These are phyloP conservation scores for Clitoria ternatea DNA, from an alignment of 306 rosid species.

Conservation along the genomic window DNA sequence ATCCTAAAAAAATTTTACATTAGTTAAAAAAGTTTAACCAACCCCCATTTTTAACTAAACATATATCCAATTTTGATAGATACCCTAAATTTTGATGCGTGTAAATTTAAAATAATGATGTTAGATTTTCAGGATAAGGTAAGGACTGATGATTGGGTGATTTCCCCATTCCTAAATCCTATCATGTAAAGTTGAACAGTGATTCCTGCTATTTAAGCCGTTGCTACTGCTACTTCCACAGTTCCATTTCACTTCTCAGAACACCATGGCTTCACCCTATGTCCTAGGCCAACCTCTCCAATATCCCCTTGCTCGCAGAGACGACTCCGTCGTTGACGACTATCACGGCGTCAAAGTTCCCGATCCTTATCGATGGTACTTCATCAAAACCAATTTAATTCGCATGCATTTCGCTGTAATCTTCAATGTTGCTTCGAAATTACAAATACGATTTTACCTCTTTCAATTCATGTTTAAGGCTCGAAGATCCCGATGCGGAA, in stretches of 20 bases:
- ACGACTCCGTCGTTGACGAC: slow-evolving; percentile 70
- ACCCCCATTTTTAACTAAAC: no score
- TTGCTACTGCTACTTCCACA: not conserved
- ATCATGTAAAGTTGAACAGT: no score
- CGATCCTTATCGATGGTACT: slow-evolving; percentile 90
- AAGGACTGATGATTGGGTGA: no score
- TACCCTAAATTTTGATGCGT: no score
- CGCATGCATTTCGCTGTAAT: not conserved
- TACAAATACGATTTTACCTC: no score
- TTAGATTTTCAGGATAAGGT: no score
- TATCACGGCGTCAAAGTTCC: slow-evolving; percentile 69
- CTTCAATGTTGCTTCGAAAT: no score
- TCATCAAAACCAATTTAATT: not conserved
- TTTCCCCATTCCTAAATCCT: no score
- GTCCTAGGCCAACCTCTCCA: slow-evolving; percentile 35
- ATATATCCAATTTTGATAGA: no score
- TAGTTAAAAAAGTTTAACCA: no score
- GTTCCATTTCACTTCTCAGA: not conserved
- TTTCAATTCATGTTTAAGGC: slow-evolving; percentile 45
- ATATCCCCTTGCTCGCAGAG: slow-evolving; percentile 70
- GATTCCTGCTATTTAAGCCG: not conserved
- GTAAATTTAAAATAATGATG: no score
- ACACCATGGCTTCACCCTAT: slow-evolving; percentile 43
- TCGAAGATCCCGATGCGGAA: slow-evolving; percentile 90
- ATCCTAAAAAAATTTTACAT: no score